phyloP scores from a whole-genome alignment of 2,329 filamentous ascomycete species.

The Aspergillus novoparasiticus region DNA sequence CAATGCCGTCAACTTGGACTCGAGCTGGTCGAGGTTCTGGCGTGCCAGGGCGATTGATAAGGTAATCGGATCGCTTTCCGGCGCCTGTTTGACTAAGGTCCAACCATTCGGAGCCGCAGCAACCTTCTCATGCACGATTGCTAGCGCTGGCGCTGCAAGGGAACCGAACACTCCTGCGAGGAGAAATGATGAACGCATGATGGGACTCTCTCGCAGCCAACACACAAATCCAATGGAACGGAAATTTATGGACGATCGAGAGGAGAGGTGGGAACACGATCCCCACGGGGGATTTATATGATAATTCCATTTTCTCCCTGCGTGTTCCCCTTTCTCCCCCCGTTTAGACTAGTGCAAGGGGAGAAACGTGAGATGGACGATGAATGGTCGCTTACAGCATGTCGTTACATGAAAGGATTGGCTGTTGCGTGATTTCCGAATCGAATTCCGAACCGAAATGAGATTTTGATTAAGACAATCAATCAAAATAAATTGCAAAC shows the following conservation, averaged over 20 bases:
- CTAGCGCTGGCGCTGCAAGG: background rate
- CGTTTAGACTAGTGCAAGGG: background rate
- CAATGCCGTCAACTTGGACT: slow-evolving; percentile 42
- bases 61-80: slow-evolving; percentile 16
- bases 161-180: background rate
- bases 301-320: background rate
- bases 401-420: background rate
- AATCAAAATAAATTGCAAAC: background rate
- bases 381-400: background rate
- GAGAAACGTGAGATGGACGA: background rate
- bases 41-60: slow-evolving; percentile 27
- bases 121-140: background rate
- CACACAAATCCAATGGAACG: background rate
- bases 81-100: slow-evolving; percentile 8
- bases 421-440: background rate
- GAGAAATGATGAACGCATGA: background rate
- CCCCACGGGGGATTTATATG: background rate
- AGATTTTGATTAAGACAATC: background rate
- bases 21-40: slow-evolving; percentile 39
- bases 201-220: background rate
- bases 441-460: background rate
- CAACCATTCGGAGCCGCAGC: background rate
- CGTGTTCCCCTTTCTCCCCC: background rate
- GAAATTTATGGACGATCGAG: background rate
- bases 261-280: background rate